Percentiles rank a stretch among this genome's conserved stretches.
phyloP scores from a whole-genome alignment of 352 stramenopile species.

The Phytopythium boreale region DNA sequence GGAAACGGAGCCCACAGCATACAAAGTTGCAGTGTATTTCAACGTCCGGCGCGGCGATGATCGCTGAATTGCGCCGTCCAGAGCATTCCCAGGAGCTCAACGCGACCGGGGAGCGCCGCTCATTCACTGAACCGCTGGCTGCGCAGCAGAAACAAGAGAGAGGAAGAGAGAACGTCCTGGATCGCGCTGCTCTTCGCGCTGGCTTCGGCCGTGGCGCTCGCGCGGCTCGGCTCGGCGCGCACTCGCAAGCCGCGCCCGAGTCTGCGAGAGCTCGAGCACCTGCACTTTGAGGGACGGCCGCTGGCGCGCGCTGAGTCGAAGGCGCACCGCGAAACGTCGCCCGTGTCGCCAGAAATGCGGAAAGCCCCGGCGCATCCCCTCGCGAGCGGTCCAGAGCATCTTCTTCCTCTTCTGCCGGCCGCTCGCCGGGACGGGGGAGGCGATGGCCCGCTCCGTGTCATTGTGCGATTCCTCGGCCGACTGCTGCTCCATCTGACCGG shows the following conservation, averaged over 20 bases:
- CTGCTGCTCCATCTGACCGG: constrained; percentile 24
- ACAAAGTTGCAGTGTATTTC: neutral
- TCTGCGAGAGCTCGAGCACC: neutral
- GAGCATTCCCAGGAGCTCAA: neutral
- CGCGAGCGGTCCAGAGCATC: neutral
- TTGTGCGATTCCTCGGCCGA: constrained; percentile 36
- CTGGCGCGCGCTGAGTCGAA: constrained; percentile 1
- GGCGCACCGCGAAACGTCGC: neutral
- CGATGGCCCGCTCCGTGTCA: constrained; percentile 11
- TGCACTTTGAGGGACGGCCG: neutral
- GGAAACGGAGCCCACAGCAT: neutral
- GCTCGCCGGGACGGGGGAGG: neutral
- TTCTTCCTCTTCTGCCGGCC: neutral
- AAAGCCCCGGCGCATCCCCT: constrained; percentile 4
- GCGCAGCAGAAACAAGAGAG: neutral
- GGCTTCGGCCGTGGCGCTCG: neutral
- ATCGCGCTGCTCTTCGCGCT: neutral
- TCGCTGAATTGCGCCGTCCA: neutral
- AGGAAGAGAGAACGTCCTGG: neutral
- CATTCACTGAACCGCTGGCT: constrained; percentile 1
- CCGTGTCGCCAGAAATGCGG: constrained; percentile 1
- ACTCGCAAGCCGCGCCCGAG: neutral
- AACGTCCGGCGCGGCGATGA: neutral
- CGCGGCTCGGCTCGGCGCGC: neutral
- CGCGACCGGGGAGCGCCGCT: neutral